Evolutionary conservation across 495 filamentous ascomycete genomes (phyloP), one percentile per base, ranked within the genome.

Genomic region (Geopyxis carbonaria): DNA sequence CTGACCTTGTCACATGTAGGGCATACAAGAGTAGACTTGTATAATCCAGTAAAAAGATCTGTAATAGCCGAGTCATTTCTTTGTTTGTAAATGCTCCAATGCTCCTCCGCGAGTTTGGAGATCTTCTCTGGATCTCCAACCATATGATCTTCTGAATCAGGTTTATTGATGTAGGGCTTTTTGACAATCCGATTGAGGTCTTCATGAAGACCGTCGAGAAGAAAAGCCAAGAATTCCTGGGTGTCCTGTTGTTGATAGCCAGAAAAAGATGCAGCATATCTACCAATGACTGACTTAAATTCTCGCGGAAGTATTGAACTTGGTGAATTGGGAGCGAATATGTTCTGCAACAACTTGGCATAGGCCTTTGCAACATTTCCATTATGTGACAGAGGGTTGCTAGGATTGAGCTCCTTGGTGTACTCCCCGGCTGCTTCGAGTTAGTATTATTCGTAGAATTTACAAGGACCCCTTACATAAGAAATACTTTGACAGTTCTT

Each of bases 101-200:
- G 86, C 46, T 77, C 73, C 20, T 79, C 70, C 1, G 85, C 89
- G 61, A 97, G 84, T 41, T 79, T 69, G 23, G 70, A 65, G 48
- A 97, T 76, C 0, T 76, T 74, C 23, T 70, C 66, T 1, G 72
- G 76, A 48, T 95, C 70, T 46, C 78, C 68, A 15, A 94, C 80
- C 75, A 93, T 95, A 39, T 91, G 84, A 50, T 95, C 89, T 0
- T 89, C 93, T 0, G 89, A 95, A 52, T 97, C 89, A 1, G 91
- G 89, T 51, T 94, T 93, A 61, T 93, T 84, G 24, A 89, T 91
- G 53, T 94, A 93, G 0, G 89, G 89, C 62, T 97, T 97, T 60
- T 92, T 89, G 55, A 76, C 69, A 38, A 97, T 78, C 5, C 89
- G 74, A 52, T 89, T 97, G 33, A 95, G 64, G 53, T 95, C 89